phyloP scores from a whole-genome alignment of 345 rosid genomes.

The Salix caprea region DNA sequence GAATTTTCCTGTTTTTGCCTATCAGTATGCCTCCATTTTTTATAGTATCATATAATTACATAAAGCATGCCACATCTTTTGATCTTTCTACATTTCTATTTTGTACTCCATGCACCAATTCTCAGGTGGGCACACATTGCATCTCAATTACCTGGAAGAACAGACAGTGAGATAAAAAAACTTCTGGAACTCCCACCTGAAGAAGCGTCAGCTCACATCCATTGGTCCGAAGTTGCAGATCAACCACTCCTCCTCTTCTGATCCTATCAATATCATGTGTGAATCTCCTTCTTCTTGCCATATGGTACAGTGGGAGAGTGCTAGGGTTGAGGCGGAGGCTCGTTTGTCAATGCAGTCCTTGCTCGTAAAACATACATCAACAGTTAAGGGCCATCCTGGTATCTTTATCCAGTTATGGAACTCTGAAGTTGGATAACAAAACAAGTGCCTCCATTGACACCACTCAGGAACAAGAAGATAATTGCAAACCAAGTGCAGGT shows the following conservation, averaged over 20 bases:
- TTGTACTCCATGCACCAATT: neutral
- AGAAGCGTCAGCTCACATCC: slow-evolving; percentile 57
- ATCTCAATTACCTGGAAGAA: slow-evolving; percentile 85
- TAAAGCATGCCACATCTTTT: neutral
- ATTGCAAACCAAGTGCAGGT: slow-evolving; percentile 36
- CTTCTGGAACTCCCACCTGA: slow-evolving; percentile 95
- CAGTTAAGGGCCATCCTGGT: slow-evolving; percentile 42
- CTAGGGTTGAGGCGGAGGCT: slow-evolving; percentile 94
- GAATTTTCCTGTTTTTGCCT: neutral
- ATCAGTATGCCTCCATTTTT: neutral
- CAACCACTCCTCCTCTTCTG: slow-evolving; percentile 53
- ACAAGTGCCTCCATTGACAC: slow-evolving; percentile 1
- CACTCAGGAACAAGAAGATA: slow-evolving; percentile 11
- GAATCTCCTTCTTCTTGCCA: slow-evolving; percentile 61
- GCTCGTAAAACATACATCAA: slow-evolving; percentile 36
- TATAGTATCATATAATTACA: neutral
- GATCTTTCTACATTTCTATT: neutral
- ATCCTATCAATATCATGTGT: slow-evolving; percentile 32
- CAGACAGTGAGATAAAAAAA: slow-evolving; percentile 90
- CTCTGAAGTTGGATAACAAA: slow-evolving; percentile 58
- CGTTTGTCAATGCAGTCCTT: slow-evolving; percentile 70
- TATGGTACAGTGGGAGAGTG: slow-evolving; percentile 99
- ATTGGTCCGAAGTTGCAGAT: slow-evolving; percentile 84
- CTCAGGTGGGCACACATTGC: slow-evolving; percentile 98
- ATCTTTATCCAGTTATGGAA: slow-evolving; percentile 82